These are phyloP conservation scores for Phylloporus sp. DNA, from an alignment of 1,284 basidiomycete genomes.

Conservation along the genomic window DNA sequence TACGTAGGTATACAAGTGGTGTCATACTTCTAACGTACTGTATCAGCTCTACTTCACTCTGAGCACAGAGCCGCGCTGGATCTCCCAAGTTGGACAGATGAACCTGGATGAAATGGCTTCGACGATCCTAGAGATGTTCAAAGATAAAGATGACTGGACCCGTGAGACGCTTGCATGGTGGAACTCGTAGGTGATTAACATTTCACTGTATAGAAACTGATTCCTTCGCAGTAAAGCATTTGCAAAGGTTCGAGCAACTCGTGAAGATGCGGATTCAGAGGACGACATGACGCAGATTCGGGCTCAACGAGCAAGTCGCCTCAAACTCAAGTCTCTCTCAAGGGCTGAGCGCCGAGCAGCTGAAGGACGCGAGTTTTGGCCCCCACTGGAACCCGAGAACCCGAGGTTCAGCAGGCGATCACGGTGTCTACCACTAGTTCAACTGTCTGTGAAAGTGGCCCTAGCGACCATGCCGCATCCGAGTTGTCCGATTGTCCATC, in stretches of 20 bases:
- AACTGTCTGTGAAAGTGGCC: neutral
- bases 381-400: neutral
- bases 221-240: neutral
- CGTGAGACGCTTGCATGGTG: neutral
- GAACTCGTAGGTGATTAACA: neutral
- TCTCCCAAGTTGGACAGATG: neutral
- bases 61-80: neutral
- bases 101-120: neutral
- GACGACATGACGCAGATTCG: conserved; percentile 1
- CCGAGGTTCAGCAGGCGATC: neutral
- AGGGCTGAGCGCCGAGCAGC: neutral
- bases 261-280: conserved; percentile 1
- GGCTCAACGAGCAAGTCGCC: neutral
- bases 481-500: neutral
- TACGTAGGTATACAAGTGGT: neutral
- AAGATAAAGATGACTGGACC: neutral
- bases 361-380: neutral
- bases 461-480: neutral
- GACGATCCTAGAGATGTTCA: neutral
- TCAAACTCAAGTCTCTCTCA: neutral
- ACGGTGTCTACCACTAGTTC: neutral
- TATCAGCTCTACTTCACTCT: neutral
- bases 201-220: neutral
- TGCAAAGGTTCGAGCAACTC: neutral
- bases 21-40: neutral